Conservation (phyloP, 1,284 basidiomycete genomes). For the Peniophora sp. region DNA sequence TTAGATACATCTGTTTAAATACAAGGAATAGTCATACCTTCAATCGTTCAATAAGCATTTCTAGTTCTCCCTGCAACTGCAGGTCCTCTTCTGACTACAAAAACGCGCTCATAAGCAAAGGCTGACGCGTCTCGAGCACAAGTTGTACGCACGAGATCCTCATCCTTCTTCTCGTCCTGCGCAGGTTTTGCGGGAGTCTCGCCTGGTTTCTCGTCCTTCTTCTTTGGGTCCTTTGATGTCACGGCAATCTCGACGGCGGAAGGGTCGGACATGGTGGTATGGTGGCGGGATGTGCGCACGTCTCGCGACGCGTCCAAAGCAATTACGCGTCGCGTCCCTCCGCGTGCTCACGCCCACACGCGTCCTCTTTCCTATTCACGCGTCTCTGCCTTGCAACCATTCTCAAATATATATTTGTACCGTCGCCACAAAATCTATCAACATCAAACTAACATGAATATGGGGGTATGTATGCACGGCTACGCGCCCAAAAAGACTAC, state of each 20-base stretch:
- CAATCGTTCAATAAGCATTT: slow-evolving; percentile 94
- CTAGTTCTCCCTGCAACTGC: slow-evolving; percentile 91
- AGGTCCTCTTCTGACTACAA: slow-evolving; percentile 89
- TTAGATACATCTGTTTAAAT: slow-evolving; percentile 2
- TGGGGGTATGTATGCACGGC: too few relatives aligned
- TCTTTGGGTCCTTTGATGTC: not conserved
- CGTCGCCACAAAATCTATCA: too few relatives aligned
- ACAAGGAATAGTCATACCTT: slow-evolving; percentile 46
- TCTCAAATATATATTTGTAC: too few relatives aligned
- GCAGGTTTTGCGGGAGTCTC: not conserved
- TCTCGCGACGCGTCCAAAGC: too few relatives aligned
- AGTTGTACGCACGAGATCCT: slow-evolving; percentile 1
- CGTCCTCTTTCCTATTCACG: too few relatives aligned
- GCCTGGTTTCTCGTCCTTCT: not conserved
- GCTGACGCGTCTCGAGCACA: not conserved
- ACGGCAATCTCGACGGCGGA: not conserved
- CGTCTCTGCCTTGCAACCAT: too few relatives aligned
- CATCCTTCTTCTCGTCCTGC: slow-evolving; percentile 1
- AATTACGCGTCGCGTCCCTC: too few relatives aligned
- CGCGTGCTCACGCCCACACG: too few relatives aligned
- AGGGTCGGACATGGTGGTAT: not conserved
- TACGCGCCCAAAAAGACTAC: too few relatives aligned
- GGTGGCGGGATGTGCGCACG: not conserved
- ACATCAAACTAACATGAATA: too few relatives aligned
- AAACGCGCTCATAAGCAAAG: not conserved